phyloP scores from a whole-genome alignment of 371 early-diverging fungal species.

The Syncephalastrum racemosum region DNA sequence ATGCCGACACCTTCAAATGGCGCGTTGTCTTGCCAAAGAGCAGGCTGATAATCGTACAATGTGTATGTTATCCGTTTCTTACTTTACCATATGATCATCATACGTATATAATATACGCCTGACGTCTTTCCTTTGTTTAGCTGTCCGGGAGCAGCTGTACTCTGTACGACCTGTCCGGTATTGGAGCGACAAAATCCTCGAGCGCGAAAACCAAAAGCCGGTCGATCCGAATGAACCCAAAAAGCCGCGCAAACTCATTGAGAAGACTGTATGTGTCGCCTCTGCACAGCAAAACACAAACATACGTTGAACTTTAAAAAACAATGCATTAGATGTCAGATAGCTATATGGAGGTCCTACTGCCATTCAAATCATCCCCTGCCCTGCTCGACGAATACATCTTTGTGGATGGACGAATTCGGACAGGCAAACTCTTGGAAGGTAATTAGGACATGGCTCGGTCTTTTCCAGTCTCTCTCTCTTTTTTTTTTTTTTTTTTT shows the following conservation, averaged over 20 bases:
- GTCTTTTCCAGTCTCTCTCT: too few relatives aligned
- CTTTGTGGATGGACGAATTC: slow-evolving; percentile 66
- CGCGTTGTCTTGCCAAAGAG: background rate
- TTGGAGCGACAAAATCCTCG: slow-evolving; percentile 45
- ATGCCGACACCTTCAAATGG: slow-evolving; percentile 2
- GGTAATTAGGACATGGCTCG: slow-evolving; percentile 10
- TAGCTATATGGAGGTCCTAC: slow-evolving; percentile 74
- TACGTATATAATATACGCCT: background rate
- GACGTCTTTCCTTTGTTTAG: background rate
- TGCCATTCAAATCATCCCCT: slow-evolving; percentile 80
- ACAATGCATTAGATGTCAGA: slow-evolving; percentile 58
- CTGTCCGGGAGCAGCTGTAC: slow-evolving; percentile 17
- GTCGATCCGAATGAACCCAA: slow-evolving; percentile 17
- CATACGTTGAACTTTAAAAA: background rate
- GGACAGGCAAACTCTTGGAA: slow-evolving; percentile 68
- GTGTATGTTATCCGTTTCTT: background rate
- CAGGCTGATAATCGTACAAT: background rate
- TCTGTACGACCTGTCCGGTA: slow-evolving; percentile 45
- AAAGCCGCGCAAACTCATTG: slow-evolving; percentile 17
- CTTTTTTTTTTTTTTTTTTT: background rate
- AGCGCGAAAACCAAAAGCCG: slow-evolving; percentile 25
- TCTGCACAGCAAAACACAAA: background rate
- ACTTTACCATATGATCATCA: too few relatives aligned
- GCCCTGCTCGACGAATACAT: slow-evolving; percentile 80
- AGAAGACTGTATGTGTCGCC: slow-evolving; percentile 21